Conservation (phyloP, 345 rosid species). For the Pistacia integerrima region DNA sequence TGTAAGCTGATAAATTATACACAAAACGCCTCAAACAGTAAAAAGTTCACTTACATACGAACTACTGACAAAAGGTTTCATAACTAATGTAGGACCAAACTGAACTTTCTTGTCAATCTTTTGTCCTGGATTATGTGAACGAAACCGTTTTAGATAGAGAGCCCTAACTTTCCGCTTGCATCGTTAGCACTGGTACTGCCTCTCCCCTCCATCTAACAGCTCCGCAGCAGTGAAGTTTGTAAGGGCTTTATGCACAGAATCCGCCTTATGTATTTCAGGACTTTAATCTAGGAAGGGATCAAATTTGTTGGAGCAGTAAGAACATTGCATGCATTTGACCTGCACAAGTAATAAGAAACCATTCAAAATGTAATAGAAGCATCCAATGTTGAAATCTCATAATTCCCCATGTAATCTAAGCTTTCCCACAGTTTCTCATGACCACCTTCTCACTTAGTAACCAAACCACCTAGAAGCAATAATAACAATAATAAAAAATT, state of each 20-base stretch:
- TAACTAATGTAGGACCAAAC: no score
- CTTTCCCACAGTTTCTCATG: neutral
- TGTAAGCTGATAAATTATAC: no score
- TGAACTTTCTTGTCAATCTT: no score
- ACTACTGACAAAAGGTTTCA: no score
- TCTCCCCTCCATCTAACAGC: slow-evolving; percentile 85
- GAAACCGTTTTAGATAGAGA: neutral
- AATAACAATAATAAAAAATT: neutral
- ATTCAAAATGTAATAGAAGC: neutral
- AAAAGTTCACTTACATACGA: no score
- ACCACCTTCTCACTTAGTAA: neutral
- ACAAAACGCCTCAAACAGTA: no score
- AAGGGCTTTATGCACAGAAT: slow-evolving; percentile 71
- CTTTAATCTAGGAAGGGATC: slow-evolving; percentile 94
- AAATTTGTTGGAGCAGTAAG: slow-evolving; percentile 74
- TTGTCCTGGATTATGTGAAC: no score
- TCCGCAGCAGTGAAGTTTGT: slow-evolving; percentile 77
- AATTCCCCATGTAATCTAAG: neutral
- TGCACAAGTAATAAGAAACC: slow-evolving; percentile 26
- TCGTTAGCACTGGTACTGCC: slow-evolving; percentile 79
- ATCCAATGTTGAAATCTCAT: neutral
- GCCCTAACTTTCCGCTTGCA: slow-evolving; percentile 95
- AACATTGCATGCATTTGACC: slow-evolving; percentile 86
- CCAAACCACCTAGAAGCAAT: neutral
- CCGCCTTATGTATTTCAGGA: slow-evolving; percentile 85